Percentiles rank a stretch among this genome's conserved stretches.
Evolutionary conservation across 2,329 filamentous ascomycete species (phyloP).

Genomic region (Zymoseptoria brevis): DNA sequence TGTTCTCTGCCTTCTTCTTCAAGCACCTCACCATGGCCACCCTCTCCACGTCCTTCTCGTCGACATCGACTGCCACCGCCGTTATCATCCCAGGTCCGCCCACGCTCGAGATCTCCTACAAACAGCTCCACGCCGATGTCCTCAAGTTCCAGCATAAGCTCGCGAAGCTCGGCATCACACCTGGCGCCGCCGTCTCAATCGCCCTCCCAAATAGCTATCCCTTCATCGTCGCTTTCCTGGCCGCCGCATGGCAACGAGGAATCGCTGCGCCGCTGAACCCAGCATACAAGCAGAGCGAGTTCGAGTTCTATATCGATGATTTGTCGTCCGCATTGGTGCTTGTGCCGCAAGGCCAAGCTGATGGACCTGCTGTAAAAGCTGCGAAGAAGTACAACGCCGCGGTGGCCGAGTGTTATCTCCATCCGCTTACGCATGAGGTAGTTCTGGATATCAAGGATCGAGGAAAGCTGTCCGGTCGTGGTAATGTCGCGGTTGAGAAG

Average conservation of each 20-base stretch:
- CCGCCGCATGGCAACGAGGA: constrained; percentile 74
- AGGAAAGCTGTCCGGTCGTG: constrained; percentile 55
- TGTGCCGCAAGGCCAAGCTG: constrained; percentile 60
- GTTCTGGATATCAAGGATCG: constrained; percentile 69
- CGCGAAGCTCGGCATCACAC: constrained; percentile 62
- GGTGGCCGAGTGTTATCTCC: constrained; percentile 82
- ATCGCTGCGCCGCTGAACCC: constrained; percentile 83
- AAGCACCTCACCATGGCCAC: constrained; percentile 42
- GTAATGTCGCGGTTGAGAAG: constrained; percentile 40
- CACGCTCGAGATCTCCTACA: constrained; percentile 61
- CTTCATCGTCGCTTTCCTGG: constrained; percentile 80
- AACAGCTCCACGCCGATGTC: constrained; percentile 58
- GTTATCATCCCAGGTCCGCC: constrained; percentile 66
- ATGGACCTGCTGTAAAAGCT: constrained; percentile 65
- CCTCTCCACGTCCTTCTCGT: constrained; percentile 50
- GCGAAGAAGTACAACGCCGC: constrained; percentile 72
- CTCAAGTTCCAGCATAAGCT: constrained; percentile 68
- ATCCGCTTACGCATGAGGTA: constrained; percentile 52
- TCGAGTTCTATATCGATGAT: constrained; percentile 88
- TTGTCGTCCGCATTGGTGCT: constrained; percentile 71
- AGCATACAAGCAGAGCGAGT: constrained; percentile 81
- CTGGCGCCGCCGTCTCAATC: constrained; percentile 68
- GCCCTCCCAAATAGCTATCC: constrained; percentile 78
- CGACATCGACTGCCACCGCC: constrained; percentile 48
- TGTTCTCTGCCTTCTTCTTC: neutral